A percentile compares a stretch with the other conserved stretches of the same genome.
Conservation (phyloP, 208 protist species). For the Naegleria gruberi region DNA sequence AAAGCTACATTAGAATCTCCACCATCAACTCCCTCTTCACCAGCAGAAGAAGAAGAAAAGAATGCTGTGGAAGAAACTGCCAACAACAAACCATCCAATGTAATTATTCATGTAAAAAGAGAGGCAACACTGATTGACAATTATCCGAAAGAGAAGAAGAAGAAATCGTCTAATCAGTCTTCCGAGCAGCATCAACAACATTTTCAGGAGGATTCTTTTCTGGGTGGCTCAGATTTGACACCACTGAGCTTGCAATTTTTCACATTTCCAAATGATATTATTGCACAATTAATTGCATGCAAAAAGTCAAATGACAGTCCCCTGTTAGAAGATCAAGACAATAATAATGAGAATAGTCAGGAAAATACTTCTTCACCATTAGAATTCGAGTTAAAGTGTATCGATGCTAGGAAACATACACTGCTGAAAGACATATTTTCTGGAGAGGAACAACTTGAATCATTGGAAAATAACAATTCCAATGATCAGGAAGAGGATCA, state of each 20-base stretch:
- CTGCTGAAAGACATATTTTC: not conserved
- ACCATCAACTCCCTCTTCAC: no score
- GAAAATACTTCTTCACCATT: not conserved
- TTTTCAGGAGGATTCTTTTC: not conserved
- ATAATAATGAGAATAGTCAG: not conserved
- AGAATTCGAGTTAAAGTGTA: not conserved
- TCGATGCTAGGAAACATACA: not conserved
- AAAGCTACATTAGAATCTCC: not conserved
- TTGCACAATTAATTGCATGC: not conserved
- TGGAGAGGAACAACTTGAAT: not conserved
- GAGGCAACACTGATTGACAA: not conserved
- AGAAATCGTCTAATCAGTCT: no score
- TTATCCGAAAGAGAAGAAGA: not conserved
- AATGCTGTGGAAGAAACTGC: no score
- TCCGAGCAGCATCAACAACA: no score
- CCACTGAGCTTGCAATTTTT: not conserved
- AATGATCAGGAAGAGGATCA: not conserved
- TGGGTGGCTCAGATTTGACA: not conserved
- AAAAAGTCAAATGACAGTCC: not conserved
- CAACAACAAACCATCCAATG: not conserved
- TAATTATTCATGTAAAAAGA: not conserved
- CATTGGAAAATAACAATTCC: not conserved
- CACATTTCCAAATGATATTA: not conserved
- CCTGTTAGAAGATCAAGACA: not conserved
- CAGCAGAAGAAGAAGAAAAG: no score